Percentiles rank a stretch among this genome's conserved stretches.
Evolutionary conservation across 192 early-diverging fungal species (phyloP).

Genomic region (Linderina pennispora): DNA sequence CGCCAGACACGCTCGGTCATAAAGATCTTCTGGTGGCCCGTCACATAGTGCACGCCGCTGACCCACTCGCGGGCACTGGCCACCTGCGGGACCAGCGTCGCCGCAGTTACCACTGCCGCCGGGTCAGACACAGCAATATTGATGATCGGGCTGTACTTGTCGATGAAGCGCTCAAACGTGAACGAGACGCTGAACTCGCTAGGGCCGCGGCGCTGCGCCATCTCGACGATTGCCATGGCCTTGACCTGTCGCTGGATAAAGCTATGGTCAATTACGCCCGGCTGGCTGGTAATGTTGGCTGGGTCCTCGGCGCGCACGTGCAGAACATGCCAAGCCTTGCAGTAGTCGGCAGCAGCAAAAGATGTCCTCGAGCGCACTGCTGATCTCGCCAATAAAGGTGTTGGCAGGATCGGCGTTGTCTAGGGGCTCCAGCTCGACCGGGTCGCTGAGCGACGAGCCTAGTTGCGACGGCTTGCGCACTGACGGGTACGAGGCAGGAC

Average conservation of each 20-base stretch:
- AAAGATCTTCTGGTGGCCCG: conserved; percentile 57
- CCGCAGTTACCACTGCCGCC: not conserved
- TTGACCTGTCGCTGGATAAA: conserved; percentile 65
- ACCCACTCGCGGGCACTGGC: conserved; percentile 43
- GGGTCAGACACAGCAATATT: not conserved
- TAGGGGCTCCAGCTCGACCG: conserved; percentile 8
- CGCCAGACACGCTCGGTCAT: conserved; percentile 61
- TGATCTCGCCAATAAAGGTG: conserved; percentile 49
- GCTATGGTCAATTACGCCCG: conserved; percentile 51
- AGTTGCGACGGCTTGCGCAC: conserved; percentile 5
- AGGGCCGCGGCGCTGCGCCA: conserved; percentile 57
- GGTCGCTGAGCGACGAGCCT: not conserved
- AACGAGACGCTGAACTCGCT: conserved; percentile 68
- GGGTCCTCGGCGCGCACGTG: conserved; percentile 72
- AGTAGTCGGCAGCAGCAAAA: conserved; percentile 68
- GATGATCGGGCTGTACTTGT: conserved; percentile 61
- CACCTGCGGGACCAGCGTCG: conserved; percentile 22
- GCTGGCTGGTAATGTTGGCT: conserved; percentile 7
- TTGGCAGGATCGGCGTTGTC: conserved; percentile 36
- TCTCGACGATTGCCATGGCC: conserved; percentile 62
- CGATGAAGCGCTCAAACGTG: conserved; percentile 64
- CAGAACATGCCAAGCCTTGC: conserved; percentile 74
- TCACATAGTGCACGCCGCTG: conserved; percentile 36
- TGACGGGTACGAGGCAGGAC: conserved; percentile 63
- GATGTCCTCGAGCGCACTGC: conserved; percentile 71